Percentiles rank a stretch among this genome's conserved stretches.
Conservation (phyloP, 2,329 filamentous ascomycete species). For the Pestalotiopsis fici region DNA sequence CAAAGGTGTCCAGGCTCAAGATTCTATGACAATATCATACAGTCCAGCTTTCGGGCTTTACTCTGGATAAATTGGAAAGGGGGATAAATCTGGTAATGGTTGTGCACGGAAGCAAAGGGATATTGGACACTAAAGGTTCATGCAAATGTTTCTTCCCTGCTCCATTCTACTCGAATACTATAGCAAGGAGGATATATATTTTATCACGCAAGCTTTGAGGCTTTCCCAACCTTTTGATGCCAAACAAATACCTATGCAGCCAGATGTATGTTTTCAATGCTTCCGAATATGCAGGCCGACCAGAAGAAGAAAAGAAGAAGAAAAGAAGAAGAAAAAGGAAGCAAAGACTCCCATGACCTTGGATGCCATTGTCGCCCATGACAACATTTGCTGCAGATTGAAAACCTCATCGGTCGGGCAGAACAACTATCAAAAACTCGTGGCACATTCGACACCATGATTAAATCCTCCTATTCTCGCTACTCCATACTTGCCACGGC, state of each 20-base stretch:
- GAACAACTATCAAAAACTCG: too few relatives aligned
- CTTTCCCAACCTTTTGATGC: background rate
- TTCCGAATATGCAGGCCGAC: background rate
- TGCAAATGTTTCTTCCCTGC: background rate
- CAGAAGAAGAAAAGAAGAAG: background rate
- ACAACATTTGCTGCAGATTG: too few relatives aligned
- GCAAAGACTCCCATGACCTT: too few relatives aligned
- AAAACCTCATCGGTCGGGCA: too few relatives aligned
- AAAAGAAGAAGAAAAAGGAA: background rate
- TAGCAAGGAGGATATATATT: background rate
- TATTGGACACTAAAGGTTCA: background rate
- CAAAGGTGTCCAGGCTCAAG: too few relatives aligned
- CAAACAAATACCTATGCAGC: background rate
- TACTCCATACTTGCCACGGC: conserved; percentile 51
- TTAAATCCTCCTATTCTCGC: conserved; percentile 48
- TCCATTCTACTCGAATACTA: background rate
- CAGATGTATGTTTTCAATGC: conserved; percentile 2
- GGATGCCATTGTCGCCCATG: too few relatives aligned
- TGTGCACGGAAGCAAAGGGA: too few relatives aligned
- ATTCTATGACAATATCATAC: too few relatives aligned
- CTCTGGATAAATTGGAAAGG: too few relatives aligned
- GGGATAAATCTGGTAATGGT: too few relatives aligned
- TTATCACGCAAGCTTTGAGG: background rate
- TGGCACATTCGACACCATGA: background rate
- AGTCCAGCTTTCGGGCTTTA: too few relatives aligned